These are phyloP conservation scores for Psilocybe cyanescens DNA, from an alignment of 768 basidiomycete genomes.

Conservation along the genomic window DNA sequence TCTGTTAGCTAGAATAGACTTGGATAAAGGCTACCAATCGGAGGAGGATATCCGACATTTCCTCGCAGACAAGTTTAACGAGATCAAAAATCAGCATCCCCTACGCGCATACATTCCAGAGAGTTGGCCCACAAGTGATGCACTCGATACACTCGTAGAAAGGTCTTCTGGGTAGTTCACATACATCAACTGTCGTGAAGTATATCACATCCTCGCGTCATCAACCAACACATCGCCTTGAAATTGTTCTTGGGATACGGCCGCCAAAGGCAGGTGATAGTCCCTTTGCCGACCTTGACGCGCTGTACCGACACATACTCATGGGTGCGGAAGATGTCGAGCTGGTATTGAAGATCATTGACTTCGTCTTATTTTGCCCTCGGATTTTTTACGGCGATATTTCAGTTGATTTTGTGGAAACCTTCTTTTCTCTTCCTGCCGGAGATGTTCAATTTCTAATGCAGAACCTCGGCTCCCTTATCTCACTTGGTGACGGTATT, in stretches of 20 bases:
- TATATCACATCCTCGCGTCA: slow-evolving; percentile 8
- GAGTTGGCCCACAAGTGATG: neutral
- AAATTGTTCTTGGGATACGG: neutral
- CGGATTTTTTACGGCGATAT: too few relatives aligned
- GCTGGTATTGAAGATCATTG: neutral
- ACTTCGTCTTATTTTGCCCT: neutral
- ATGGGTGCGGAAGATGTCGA: neutral
- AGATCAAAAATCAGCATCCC: too few relatives aligned
- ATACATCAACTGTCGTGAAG: slow-evolving; percentile 15
- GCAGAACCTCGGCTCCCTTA: too few relatives aligned
- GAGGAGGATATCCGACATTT: too few relatives aligned
- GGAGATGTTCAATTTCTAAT: too few relatives aligned
- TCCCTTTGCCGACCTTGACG: slow-evolving; percentile 13
- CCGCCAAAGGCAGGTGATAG: neutral
- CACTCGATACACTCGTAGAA: neutral
- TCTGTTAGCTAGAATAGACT: too few relatives aligned
- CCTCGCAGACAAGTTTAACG: too few relatives aligned
- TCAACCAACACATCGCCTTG: neutral
- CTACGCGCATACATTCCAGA: neutral
- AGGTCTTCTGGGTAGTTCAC: slow-evolving; percentile 21
- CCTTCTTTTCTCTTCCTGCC: too few relatives aligned
- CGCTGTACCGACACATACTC: slow-evolving; percentile 12
- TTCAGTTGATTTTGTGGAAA: too few relatives aligned
- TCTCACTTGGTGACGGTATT: too few relatives aligned
- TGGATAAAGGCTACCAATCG: too few relatives aligned